Evolutionary conservation across 139 green algal genomes (phyloP).

Genomic region (Haematococcus lacustris): DNA sequence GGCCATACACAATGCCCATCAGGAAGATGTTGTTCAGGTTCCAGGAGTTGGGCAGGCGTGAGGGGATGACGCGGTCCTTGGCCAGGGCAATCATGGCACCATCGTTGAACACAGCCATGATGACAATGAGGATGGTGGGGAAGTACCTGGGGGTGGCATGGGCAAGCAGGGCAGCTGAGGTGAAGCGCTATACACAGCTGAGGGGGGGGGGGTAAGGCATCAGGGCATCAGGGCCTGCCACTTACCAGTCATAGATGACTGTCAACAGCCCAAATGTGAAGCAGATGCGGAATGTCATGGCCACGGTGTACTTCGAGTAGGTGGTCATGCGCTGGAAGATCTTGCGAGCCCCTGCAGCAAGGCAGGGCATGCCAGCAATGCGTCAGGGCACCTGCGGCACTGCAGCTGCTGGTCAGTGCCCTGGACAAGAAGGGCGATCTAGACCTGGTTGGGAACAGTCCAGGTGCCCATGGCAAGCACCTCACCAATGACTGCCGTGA

Average conservation of each 20-base stretch:
- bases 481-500: slow-evolving; percentile 64
- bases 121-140: slow-evolving; percentile 77
- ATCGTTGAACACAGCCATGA: slow-evolving; percentile 86
- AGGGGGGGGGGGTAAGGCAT: no score
- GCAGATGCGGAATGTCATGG: slow-evolving; percentile 81
- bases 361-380: no score
- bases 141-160: slow-evolving; percentile 63
- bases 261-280: slow-evolving; percentile 84
- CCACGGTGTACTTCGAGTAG: slow-evolving; percentile 80
- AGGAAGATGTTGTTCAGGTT: slow-evolving; percentile 72
- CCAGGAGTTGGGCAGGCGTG: slow-evolving; percentile 61
- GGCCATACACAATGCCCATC: slow-evolving; percentile 67
- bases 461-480: no score
- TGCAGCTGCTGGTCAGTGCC: no score
- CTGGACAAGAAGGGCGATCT: no score
- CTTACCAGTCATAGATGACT: slow-evolving; percentile 75
- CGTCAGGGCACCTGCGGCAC: no score
- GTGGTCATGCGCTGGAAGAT: slow-evolving; percentile 90
- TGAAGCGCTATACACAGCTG: no score
- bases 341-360: no score
- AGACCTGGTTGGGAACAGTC: no score
- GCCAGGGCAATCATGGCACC: slow-evolving; percentile 82
- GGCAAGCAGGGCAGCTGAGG: background rate
- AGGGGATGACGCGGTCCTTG: slow-evolving; percentile 64
- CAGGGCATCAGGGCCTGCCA: no score